A percentile compares a stretch with the other conserved stretches of the same genome.
Conservation (phyloP, 1,284 basidiomycete genomes). For the Hemileia vastatrix region DNA sequence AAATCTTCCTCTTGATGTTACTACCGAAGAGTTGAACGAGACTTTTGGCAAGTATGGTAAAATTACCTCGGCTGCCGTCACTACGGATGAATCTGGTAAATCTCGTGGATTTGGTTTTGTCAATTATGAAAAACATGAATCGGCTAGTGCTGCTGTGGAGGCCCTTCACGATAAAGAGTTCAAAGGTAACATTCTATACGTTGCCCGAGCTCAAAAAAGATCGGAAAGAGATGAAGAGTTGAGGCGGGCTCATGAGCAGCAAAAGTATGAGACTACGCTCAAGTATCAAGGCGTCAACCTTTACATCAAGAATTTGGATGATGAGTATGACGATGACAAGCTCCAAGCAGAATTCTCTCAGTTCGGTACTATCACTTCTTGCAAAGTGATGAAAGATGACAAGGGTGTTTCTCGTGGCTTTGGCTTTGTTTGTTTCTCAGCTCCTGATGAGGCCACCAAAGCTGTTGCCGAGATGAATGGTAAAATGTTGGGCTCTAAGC, state of each 20-base stretch:
- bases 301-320: slow-evolving; percentile 92
- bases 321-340: slow-evolving; percentile 89
- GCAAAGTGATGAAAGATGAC: slow-evolving; percentile 98
- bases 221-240: slow-evolving; percentile 96
- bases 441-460: slow-evolving; percentile 98
- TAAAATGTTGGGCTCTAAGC: slow-evolving; percentile 99
- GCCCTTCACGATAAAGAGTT: slow-evolving; percentile 76
- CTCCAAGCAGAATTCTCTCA: slow-evolving; percentile 91
- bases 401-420: slow-evolving; percentile 87
- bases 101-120: slow-evolving; percentile 96
- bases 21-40: slow-evolving; percentile 75
- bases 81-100: slow-evolving; percentile 73
- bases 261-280: slow-evolving; percentile 93
- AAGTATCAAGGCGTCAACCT: slow-evolving; percentile 99
- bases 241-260: slow-evolving; percentile 84
- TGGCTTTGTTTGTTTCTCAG: slow-evolving; percentile 98
- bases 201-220: slow-evolving; percentile 97
- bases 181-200: slow-evolving; percentile 85
- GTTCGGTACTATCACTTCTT: slow-evolving; percentile 93
- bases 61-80: slow-evolving; percentile 80
- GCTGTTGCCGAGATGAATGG: slow-evolving; percentile 99
- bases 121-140: slow-evolving; percentile 87
- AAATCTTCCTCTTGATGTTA: slow-evolving; percentile 79
- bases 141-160: slow-evolving; percentile 83
- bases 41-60: slow-evolving; percentile 71